Evolutionary conservation across 768 basidiomycete species (phyloP).

Genomic region (Multifurca ochricompacta): DNA sequence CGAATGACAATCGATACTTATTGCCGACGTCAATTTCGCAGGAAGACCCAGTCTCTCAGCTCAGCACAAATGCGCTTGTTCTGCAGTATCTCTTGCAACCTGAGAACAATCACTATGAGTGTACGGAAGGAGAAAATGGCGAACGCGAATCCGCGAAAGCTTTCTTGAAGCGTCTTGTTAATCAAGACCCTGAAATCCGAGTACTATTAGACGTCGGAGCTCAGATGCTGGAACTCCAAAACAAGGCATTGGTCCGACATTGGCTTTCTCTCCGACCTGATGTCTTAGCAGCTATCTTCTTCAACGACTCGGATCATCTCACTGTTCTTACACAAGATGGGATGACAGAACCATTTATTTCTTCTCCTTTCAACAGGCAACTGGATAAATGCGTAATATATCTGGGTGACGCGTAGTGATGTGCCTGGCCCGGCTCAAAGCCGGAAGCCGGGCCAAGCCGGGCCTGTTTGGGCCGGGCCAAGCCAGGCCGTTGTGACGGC

Average conservation of each 20-base stretch:
- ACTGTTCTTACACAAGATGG: constrained; percentile 33
- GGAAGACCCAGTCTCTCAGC: constrained; percentile 32
- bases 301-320: constrained; percentile 30
- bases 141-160: constrained; percentile 17
- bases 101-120: constrained; percentile 35
- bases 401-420: no score
- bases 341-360: constrained; percentile 28
- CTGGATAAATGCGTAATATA: constrained; percentile 38
- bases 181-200: constrained; percentile 32
- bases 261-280: constrained; percentile 33
- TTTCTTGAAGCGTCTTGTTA: constrained; percentile 30
- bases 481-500: no score
- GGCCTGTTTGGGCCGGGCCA: no score
- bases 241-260: constrained; percentile 31
- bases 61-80: constrained; percentile 42
- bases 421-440: no score
- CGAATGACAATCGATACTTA: constrained; percentile 39
- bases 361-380: constrained; percentile 32
- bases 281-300: constrained; percentile 37
- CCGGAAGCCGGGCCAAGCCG: no score
- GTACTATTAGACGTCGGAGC: constrained; percentile 51
- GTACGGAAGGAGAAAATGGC: constrained; percentile 11
- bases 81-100: constrained; percentile 31
- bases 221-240: constrained; percentile 46
- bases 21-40: constrained; percentile 33